Base-by-base conservation (phyloP, 176 grass and related monocot species). In the Dendrocalamus sinicus region DNA sequence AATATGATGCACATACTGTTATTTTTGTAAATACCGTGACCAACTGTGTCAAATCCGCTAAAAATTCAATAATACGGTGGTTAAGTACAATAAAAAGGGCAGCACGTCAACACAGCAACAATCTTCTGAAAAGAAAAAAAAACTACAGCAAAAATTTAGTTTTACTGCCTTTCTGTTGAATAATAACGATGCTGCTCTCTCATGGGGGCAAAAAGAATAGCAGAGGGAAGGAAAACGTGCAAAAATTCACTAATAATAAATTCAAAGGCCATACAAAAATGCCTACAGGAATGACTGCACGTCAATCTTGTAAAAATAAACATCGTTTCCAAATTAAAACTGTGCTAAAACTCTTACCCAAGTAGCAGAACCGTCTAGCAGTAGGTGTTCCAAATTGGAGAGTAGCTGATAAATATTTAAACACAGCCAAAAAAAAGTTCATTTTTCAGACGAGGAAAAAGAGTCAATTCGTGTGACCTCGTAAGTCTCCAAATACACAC, bases 401-500 rank as follows among this genome's bases (percentile, higher is more conserved):
- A 59, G 9, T 65, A 60, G 32, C 64, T 60, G 50, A 2, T 52
- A 53, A 43, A 46, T 76, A 65, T 63, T 69, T 51, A 63, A 85
- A 54, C 37, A 72, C 55, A 78, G 9, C 48, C 41, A 39, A 7
- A 61, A 0, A 39, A 70, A 40, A 85, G 4, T 0, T 45, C 11
- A 4, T 3, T 10, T 53, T 5, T 55, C 46, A 54, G 24, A 24
- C 8, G 12, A 35, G 13, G 3, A 76, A 66, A 84, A 78, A 4
- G 72, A 58, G 86, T 83, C 83, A 74, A 83, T 68, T 73, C 67
- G 17, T 39, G 72, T 62, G 50, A 84, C 44, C 55, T 26, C 22
- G 80, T 8, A 22, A 75, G 75, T 74, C 61, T 58, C n/a, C 73
- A 68, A 80, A 69, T 43, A 77, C 81, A 72, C 80, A 70, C 15